Conservation (phyloP, 768 basidiomycete genomes). For the Suillus subalutaceus region DNA sequence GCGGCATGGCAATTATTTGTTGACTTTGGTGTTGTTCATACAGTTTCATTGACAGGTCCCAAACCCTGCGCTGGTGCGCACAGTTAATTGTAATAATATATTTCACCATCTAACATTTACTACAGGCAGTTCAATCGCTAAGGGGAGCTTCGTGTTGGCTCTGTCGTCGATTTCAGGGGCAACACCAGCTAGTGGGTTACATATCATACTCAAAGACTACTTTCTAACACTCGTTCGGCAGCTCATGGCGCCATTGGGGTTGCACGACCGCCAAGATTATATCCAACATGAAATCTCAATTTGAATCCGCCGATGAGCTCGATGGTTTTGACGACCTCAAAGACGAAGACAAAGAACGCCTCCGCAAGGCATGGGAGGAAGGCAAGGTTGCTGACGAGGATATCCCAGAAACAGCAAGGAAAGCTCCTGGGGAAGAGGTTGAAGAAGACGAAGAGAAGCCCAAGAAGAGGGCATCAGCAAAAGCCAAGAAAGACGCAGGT, state of each 20-base stretch:
- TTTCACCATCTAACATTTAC: conserved; percentile 15
- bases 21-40: conserved; percentile 27
- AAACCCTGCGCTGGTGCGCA: conserved; percentile 73
- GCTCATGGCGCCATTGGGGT: conserved; percentile 91
- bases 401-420: conserved; percentile 73
- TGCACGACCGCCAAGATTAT: conserved; percentile 75
- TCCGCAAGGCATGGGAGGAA: conserved; percentile 73
- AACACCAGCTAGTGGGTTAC: conserved; percentile 62
- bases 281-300: conserved; percentile 65
- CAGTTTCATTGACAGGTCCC: conserved; percentile 51
- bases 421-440: conserved; percentile 49
- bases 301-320: conserved; percentile 64
- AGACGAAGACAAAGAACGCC: conserved; percentile 68
- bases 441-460: conserved; percentile 56
- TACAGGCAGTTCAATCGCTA: conserved; percentile 70
- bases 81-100: conserved; percentile 2
- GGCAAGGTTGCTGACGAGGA: conserved; percentile 85
- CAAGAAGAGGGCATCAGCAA: conserved; percentile 52
- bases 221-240: conserved; percentile 27
- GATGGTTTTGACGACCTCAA: conserved; percentile 84
- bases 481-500: conserved; percentile 38
- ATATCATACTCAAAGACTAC: conserved; percentile 5
- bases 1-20: conserved; percentile 17
- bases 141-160: conserved; percentile 73
- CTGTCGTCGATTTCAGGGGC: conserved; percentile 74